Conservation (phyloP, 129 eudicot species). For the Lactuca sativa region DNA sequence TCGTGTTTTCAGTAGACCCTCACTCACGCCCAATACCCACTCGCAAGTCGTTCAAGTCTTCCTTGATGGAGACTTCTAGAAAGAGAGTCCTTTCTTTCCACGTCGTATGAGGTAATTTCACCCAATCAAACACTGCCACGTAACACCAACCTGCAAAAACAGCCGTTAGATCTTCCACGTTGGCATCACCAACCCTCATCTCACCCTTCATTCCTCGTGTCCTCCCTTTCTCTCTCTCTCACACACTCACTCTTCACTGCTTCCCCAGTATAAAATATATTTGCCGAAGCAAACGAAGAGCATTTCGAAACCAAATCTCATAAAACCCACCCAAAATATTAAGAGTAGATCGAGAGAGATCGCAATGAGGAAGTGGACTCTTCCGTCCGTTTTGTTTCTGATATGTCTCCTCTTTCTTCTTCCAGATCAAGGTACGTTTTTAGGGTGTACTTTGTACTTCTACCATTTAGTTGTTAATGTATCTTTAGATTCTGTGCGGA, state of each 20-base stretch:
- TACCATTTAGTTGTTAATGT: background rate
- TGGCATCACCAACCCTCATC: constrained; percentile 34
- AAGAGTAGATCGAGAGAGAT: constrained; percentile 17
- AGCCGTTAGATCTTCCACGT: constrained; percentile 67
- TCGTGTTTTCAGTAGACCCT: background rate
- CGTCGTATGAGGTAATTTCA: constrained; percentile 36
- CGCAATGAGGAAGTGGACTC: constrained; percentile 92
- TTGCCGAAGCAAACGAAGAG: constrained; percentile 19
- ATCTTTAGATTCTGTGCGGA: constrained; percentile 1
- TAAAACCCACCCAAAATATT: constrained; percentile 11
- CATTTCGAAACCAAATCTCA: constrained; percentile 27
- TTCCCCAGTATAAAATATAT: constrained; percentile 29
- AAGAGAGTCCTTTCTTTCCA: constrained; percentile 39
- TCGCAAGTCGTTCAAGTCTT: constrained; percentile 44
- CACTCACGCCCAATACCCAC: constrained; percentile 17
- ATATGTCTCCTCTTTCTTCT: constrained; percentile 77
- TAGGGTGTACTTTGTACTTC: background rate
- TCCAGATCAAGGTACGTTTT: constrained; percentile 81
- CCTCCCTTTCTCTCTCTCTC: constrained; percentile 7
- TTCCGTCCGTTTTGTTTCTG: constrained; percentile 69
- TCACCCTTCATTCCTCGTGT: constrained; percentile 19
- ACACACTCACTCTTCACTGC: constrained; percentile 13
- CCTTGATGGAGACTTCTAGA: constrained; percentile 38
- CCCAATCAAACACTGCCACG: constrained; percentile 55
- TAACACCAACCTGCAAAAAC: background rate